These are phyloP conservation scores for Pterothamnion heteromorphum DNA, from an alignment of 31 red algal genomes.

Conservation along the genomic window DNA sequence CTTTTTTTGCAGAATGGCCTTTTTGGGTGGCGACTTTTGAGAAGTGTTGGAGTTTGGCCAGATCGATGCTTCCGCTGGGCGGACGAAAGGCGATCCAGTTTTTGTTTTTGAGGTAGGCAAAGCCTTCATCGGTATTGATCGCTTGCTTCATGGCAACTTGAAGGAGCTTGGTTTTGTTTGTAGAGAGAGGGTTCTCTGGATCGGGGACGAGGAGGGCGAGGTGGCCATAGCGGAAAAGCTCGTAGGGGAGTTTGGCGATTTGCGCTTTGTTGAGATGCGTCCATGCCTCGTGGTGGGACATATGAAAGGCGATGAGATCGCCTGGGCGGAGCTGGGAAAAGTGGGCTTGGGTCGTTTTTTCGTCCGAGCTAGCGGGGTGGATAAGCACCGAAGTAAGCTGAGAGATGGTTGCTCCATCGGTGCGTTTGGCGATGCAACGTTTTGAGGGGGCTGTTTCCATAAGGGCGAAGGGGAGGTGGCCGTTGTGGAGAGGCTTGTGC, in stretches of 20 bases:
- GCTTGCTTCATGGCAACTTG: background rate
- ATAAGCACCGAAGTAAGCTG: background rate
- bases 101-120: background rate
- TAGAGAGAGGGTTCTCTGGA: background rate
- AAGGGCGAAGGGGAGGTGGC: background rate
- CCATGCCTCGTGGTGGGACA: background rate
- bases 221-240: background rate
- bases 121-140: background rate
- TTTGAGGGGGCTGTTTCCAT: background rate
- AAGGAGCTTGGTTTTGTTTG: background rate
- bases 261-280: background rate
- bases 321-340: background rate
- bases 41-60: background rate
- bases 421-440: background rate
- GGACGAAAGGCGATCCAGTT: background rate
- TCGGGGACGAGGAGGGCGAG: background rate
- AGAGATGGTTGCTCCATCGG: background rate
- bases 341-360: background rate
- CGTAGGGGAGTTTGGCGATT: background rate
- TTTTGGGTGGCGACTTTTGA: background rate
- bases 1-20: background rate
- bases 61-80: no score
- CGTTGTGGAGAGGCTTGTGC: background rate
- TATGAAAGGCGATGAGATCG: background rate
- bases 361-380: background rate